Conservation (phyloP, 495 filamentous ascomycete genomes). For the Tuber umbilicatum region DNA sequence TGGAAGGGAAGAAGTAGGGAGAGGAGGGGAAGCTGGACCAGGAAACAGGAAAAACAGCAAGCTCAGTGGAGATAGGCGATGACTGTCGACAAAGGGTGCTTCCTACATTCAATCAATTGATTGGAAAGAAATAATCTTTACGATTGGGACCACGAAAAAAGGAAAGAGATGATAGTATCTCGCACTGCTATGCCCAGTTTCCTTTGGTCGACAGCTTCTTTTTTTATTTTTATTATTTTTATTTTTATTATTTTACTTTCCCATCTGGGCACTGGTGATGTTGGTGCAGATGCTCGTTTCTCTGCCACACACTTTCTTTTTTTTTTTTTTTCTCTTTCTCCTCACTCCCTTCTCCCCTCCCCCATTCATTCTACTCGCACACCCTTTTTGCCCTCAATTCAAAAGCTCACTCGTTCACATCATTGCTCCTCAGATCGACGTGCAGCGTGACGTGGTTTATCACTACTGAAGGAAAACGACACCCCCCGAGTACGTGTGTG, state of each 20-base stretch:
- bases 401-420: slow-evolving; percentile 1
- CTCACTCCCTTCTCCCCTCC: not conserved
- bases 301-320: not conserved
- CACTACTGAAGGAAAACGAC: slow-evolving; percentile 1
- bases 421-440: not conserved
- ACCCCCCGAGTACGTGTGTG: not conserved
- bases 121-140: not conserved
- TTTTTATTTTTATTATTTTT: slow-evolving; percentile 7
- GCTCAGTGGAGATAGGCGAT: not conserved
- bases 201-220: not conserved
- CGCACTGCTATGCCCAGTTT: not conserved
- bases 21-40: not conserved
- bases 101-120: not conserved
- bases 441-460: slow-evolving; percentile 20
- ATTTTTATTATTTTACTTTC: not conserved
- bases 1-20: slow-evolving; percentile 2
- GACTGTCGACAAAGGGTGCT: not conserved
- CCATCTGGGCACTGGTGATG: not conserved
- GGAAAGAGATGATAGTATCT: not conserved
- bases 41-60: not conserved
- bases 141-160: not conserved
- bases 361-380: not conserved
- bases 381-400: not conserved
- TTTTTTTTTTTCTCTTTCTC: not conserved
- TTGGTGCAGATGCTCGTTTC: not conserved